phyloP scores from a whole-genome alignment of 2,329 filamentous ascomycete genomes.

The Aspergillus carbonarius region DNA sequence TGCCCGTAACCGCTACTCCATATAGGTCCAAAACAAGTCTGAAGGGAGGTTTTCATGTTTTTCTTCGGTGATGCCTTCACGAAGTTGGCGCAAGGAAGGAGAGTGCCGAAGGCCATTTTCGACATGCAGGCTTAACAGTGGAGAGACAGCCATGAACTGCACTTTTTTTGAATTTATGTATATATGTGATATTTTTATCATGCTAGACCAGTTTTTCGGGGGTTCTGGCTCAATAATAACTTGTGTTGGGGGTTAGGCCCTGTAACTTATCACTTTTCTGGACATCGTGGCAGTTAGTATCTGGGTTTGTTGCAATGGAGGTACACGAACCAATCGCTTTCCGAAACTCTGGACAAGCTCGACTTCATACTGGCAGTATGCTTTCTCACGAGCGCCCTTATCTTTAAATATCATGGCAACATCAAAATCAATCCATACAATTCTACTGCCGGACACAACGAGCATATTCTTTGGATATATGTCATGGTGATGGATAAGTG shows the following conservation, averaged over 20 bases:
- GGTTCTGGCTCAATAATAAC: neutral
- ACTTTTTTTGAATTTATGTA: neutral
- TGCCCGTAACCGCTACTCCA: too few relatives aligned
- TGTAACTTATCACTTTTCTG: neutral
- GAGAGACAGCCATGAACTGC: neutral
- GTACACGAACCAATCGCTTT: conserved; percentile 10
- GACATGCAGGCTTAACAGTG: neutral
- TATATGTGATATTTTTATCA: neutral
- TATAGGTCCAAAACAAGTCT: too few relatives aligned
- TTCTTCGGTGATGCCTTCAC: too few relatives aligned
- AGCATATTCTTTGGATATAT: conserved; percentile 25
- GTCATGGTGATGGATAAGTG: conserved; percentile 21
- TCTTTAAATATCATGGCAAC: conserved; percentile 21
- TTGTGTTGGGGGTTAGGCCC: neutral
- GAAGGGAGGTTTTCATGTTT: too few relatives aligned
- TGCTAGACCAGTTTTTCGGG: neutral
- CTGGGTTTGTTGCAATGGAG: neutral
- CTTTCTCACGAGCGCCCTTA: conserved; percentile 7
- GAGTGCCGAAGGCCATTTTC: neutral
- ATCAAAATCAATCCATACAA: conserved; percentile 27
- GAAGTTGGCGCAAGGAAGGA: neutral
- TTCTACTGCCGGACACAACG: conserved; percentile 17
- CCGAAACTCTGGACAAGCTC: conserved; percentile 18
- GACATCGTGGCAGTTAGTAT: neutral
- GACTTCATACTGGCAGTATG: conserved; percentile 15